Percentiles rank a stretch among this genome's conserved stretches.
phyloP scores from a whole-genome alignment of 495 filamentous ascomycete species.

The Podospora sp. region DNA sequence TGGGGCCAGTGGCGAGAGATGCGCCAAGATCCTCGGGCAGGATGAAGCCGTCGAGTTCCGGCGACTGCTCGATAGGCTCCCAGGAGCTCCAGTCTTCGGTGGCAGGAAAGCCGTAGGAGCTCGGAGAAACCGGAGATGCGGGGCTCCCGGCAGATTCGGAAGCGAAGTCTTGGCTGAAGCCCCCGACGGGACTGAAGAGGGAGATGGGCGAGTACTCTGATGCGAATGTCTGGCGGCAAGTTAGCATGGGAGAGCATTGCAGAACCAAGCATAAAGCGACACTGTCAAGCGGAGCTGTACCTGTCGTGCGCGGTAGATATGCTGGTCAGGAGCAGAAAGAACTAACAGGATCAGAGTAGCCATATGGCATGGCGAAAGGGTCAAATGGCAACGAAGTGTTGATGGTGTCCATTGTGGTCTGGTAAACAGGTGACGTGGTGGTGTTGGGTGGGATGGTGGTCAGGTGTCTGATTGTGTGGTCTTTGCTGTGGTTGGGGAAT shows the following conservation, averaged over 20 bases:
- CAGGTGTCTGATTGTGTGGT: background rate
- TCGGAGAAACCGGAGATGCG: conserved; percentile 31
- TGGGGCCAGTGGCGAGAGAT: conserved; percentile 11
- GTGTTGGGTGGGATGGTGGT: background rate
- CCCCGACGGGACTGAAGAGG: conserved; percentile 27
- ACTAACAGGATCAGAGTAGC: conserved; percentile 32
- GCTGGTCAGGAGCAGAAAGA: background rate
- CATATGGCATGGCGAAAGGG: conserved; percentile 29
- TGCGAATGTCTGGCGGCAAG: conserved; percentile 23
- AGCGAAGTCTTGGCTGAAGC: conserved; percentile 36
- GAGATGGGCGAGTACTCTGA: conserved; percentile 33
- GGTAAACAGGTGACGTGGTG: conserved; percentile 6
- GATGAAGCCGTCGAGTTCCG: conserved; percentile 26
- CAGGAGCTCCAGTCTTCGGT: conserved; percentile 28
- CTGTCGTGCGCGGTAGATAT: background rate
- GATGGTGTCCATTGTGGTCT: conserved; percentile 17
- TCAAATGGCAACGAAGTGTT: conserved; percentile 27
- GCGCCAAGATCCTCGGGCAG: conserved; percentile 27
- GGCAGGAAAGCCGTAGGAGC: conserved; percentile 29
- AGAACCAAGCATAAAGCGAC: background rate
- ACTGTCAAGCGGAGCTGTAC: background rate
- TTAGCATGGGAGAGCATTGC: conserved; percentile 1
- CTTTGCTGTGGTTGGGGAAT: background rate
- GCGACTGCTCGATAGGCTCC: conserved; percentile 25
- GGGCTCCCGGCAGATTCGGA: conserved; percentile 36